Percentiles rank a stretch among this genome's conserved stretches.
Evolutionary conservation across 257 asterid species (phyloP).

Genomic region (Dorcoceras hygrometricum): DNA sequence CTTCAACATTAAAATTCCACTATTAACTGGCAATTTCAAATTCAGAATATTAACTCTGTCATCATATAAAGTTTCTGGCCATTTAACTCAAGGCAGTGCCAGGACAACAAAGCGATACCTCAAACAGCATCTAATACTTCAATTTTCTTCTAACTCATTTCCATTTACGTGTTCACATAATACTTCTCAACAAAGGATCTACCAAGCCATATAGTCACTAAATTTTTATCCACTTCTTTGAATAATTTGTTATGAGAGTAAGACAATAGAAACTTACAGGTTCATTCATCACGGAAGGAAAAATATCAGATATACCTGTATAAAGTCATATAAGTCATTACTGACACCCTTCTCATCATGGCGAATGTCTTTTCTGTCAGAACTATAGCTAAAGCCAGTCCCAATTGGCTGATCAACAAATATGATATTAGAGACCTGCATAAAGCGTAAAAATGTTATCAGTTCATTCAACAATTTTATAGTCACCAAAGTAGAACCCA

Average conservation of each 20-base stretch:
- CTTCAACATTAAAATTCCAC: background rate
- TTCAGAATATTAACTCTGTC: background rate
- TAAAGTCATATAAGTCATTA: conserved; percentile 84
- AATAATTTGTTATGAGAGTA: background rate
- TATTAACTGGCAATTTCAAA: background rate
- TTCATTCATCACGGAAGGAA: conserved; percentile 10
- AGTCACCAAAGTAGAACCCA: background rate
- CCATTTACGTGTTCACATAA: background rate
- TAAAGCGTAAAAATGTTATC: conserved; percentile 24
- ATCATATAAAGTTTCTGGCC: background rate
- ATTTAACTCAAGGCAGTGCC: background rate
- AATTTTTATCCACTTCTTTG: background rate
- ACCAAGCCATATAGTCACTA: background rate
- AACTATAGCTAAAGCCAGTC: conserved; percentile 92
- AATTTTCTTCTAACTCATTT: background rate
- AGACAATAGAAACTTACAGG: conserved; percentile 7
- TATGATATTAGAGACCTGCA: conserved; percentile 86
- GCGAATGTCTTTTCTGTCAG: conserved; percentile 81
- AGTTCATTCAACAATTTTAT: conserved; percentile 13
- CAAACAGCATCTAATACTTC: background rate
- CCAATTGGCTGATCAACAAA: conserved; percentile 98
- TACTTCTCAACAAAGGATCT: conserved; percentile 5
- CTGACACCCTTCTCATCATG: conserved; percentile 85
- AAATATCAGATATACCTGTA: conserved; percentile 59
- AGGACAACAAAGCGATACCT: conserved; percentile 2